A percentile compares a stretch with the other conserved stretches of the same genome.
Evolutionary conservation across 257 asterid species (phyloP).

Genomic region (Ajuga chamaepitys): DNA sequence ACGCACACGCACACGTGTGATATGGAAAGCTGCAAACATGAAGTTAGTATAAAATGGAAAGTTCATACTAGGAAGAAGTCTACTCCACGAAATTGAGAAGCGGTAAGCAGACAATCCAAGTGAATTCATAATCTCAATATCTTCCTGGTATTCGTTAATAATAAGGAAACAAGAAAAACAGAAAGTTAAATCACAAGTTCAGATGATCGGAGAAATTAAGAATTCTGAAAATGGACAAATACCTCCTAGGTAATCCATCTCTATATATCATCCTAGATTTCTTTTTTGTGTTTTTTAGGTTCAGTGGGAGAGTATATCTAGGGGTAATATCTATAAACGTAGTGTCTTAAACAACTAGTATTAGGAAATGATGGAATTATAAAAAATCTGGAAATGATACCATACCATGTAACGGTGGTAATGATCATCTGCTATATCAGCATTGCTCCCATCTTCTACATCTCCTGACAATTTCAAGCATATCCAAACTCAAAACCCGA

Average conservation of each 20-base stretch:
- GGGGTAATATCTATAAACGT: no score
- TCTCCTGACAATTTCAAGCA: conserved; percentile 29
- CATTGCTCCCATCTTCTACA: conserved; percentile 45
- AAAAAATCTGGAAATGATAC: background rate
- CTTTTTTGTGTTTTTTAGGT: no score
- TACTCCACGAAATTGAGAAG: conserved; percentile 74
- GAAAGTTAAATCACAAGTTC: background rate
- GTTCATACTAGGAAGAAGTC: conserved; percentile 63
- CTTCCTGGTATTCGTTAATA: conserved; percentile 44
- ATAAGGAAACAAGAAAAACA: background rate
- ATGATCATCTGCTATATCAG: conserved; percentile 68
- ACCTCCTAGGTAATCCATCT: no score
- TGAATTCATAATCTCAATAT: conserved; percentile 55
- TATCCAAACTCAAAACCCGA: background rate
- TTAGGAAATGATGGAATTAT: no score
- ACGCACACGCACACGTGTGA: no score
- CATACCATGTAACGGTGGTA: conserved; percentile 73
- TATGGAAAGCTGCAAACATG: background rate
- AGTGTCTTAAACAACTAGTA: no score
- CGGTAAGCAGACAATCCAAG: conserved; percentile 70
- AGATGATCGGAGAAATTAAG: no score
- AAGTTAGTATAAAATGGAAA: background rate
- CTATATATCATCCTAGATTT: no score
- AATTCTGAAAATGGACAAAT: no score
- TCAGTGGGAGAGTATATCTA: no score